Conservation (phyloP, 257 asterid genomes). For the Nicotiana undulata region DNA sequence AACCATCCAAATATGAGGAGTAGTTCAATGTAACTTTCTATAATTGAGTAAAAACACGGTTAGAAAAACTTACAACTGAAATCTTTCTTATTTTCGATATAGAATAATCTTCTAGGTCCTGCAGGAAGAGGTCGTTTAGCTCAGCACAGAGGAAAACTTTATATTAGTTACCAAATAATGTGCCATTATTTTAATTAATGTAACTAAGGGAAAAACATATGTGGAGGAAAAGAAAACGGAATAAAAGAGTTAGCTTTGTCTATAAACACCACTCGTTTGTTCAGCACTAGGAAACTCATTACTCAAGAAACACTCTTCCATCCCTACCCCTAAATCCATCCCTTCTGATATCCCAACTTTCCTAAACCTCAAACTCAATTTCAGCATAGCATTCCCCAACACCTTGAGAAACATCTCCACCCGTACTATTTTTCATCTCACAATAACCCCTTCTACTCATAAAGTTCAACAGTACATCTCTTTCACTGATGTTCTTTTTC, state of each 20-base stretch:
- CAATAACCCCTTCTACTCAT: slow-evolving; percentile 38
- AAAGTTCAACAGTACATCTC: slow-evolving; percentile 80
- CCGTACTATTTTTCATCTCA: slow-evolving; percentile 30
- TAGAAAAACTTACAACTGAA: too few relatives aligned
- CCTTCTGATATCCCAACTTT: slow-evolving; percentile 45
- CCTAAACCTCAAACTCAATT: slow-evolving; percentile 54
- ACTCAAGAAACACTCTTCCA: slow-evolving; percentile 40
- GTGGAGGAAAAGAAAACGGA: background rate
- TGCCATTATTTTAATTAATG: background rate
- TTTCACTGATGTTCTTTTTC: slow-evolving; percentile 75
- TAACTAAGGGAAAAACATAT: background rate
- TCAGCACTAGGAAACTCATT: slow-evolving; percentile 33
- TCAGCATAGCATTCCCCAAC: slow-evolving; percentile 40
- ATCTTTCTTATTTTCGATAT: too few relatives aligned
- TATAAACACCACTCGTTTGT: slow-evolving; percentile 23
- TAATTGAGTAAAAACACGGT: too few relatives aligned
- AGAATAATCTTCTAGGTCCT: slow-evolving; percentile 73
- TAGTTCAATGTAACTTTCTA: too few relatives aligned
- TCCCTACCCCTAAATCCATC: slow-evolving; percentile 33
- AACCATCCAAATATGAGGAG: too few relatives aligned
- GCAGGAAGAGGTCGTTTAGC: slow-evolving; percentile 8
- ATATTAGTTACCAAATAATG: slow-evolving; percentile 7
- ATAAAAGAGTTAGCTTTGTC: background rate
- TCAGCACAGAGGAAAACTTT: slow-evolving; percentile 13
- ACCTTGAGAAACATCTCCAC: slow-evolving; percentile 10